Evolutionary conservation across 192 early-diverging fungal genomes (phyloP).

Genomic region (Cladochytrium replicatum): DNA sequence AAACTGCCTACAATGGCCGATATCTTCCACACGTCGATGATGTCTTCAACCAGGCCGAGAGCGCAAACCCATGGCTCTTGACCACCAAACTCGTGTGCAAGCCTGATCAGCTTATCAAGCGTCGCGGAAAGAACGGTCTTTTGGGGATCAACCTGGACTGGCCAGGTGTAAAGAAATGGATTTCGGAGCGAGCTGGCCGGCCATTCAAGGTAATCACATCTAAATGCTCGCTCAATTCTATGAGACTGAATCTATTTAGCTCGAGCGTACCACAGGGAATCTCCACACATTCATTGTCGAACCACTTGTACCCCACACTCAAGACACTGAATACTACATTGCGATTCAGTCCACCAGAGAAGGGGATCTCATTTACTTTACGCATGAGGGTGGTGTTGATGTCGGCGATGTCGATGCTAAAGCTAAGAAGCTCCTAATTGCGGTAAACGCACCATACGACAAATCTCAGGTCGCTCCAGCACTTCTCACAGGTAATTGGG

Average conservation of each 20-base stretch:
- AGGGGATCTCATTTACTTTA: constrained; percentile 93
- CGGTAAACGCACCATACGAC: constrained; percentile 70
- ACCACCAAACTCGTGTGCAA: constrained; percentile 86
- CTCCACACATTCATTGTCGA: constrained; percentile 94
- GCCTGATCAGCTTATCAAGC: constrained; percentile 97
- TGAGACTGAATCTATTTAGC: constrained; percentile 27
- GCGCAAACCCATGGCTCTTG: constrained; percentile 74
- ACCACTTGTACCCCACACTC: constrained; percentile 85
- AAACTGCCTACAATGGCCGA: constrained; percentile 6
- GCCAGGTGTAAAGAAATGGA: constrained; percentile 79
- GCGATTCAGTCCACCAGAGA: constrained; percentile 93
- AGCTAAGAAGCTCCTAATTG: constrained; percentile 75
- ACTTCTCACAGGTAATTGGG: constrained; percentile 54
- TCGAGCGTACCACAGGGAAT: constrained; percentile 72
- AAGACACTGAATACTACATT: constrained; percentile 91
- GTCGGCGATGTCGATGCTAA: constrained; percentile 98
- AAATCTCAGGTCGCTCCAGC: constrained; percentile 47
- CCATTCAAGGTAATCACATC: constrained; percentile 53
- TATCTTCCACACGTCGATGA: constrained; percentile 39
- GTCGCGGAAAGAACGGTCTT: constrained; percentile 92
- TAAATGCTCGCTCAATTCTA: background rate
- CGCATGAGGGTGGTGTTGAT: constrained; percentile 97
- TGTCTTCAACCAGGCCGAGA: constrained; percentile 62
- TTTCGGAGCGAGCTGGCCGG: constrained; percentile 79
- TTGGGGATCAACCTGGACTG: constrained; percentile 88